A percentile compares a stretch with the other conserved stretches of the same genome.
These are phyloP conservation scores for Scleroderma citrinum DNA, from an alignment of 768 basidiomycete species.

Conservation along the genomic window DNA sequence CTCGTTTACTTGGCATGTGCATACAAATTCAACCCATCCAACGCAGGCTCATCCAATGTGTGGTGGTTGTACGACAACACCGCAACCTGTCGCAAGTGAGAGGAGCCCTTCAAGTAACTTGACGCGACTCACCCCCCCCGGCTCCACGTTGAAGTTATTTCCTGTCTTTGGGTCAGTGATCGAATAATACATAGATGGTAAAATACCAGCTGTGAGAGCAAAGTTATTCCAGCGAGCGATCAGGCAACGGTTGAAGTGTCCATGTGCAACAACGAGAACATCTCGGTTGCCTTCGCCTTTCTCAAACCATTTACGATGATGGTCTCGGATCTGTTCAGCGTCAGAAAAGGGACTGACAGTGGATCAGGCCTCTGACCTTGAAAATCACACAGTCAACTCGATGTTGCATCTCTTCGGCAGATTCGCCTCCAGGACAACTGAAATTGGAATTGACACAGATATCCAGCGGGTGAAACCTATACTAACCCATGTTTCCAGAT, in stretches of 20 bases:
- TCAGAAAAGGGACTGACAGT: constrained; percentile 4
- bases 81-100: constrained; percentile 46
- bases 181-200: neutral
- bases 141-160: constrained; percentile 78
- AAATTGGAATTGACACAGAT: constrained; percentile 7
- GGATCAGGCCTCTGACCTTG: constrained; percentile 41
- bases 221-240: constrained; percentile 81
- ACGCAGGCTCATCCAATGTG: constrained; percentile 67
- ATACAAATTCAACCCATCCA: constrained; percentile 70
- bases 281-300: constrained; percentile 64
- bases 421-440: constrained; percentile 88
- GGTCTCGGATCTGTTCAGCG: constrained; percentile 53
- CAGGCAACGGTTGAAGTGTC: constrained; percentile 69
- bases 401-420: constrained; percentile 66
- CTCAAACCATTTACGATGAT: constrained; percentile 66
- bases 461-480: neutral
- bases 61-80: constrained; percentile 82
- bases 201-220: constrained; percentile 50
- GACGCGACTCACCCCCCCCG: constrained; percentile 57
- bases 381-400: constrained; percentile 74
- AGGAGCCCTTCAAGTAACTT: neutral
- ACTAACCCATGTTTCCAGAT: constrained; percentile 83
- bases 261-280: constrained; percentile 87
- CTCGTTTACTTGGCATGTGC: too few relatives aligned
- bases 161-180: constrained; percentile 34